Evolutionary conservation across 495 filamentous ascomycete species (phyloP), one percentile per base, ranked within the genome.

Genomic region (Letharia columbiana): DNA sequence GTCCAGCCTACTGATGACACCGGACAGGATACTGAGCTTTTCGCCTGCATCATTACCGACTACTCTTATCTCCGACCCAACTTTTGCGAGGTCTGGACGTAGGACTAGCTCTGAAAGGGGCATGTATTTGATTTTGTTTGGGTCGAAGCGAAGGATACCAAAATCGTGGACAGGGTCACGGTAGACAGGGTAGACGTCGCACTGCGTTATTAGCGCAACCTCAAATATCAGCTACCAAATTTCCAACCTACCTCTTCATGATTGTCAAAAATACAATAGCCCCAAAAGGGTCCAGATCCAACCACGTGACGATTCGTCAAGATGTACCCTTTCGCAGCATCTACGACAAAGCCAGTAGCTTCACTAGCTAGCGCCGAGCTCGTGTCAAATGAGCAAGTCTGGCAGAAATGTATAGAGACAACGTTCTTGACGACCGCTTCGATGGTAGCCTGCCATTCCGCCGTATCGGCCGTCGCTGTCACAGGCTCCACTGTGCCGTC

Each of bases 1-100:
- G 71, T 99, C 94, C 66, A 98, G 79, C 66, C 94, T 84, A 80
- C 91, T 96, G 73, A 99, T 99, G 39, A 99, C 92, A 68, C 94
- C 94, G 17, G 95, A 98, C 45, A 98, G 80, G 72, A 99, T 99
- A 77, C 91, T 96, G 64, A 99, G 86, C 80, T 99, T 99, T 74
- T 99, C 94, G 60, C 94, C 94, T 50, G 94, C 94, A 79, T 99
- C 94, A 74, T 99, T 99, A 78, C 94, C 94, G 20, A 99, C 94
- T 6, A 99, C 95, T 68, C 95, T 80, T 68, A 99, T 97, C 76
- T 98, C 94, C 5, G 86, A 84, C 37, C 94, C 94, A 41, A 98
- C 94, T 74, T 87, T 88, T 62, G 89, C 90, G 63, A 89, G 85
- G 71, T 96, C 92, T n/a, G 94, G 94, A 45, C 91, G 83, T 28